Evolutionary conservation across 192 early-diverging fungal species (phyloP).

Genomic region (Umbelopsis isabellina): DNA sequence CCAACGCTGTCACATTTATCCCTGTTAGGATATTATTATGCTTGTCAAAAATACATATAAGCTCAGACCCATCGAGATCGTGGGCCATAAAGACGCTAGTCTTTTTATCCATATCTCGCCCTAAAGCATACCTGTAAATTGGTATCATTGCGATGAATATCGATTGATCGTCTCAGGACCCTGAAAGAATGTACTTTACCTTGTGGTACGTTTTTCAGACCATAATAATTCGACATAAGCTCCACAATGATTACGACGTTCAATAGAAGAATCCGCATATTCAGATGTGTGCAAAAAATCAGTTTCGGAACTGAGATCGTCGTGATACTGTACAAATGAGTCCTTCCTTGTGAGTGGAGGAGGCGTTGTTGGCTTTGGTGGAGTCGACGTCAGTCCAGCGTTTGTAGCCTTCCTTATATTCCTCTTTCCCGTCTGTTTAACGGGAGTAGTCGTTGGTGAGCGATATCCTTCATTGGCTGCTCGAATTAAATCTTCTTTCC

Average conservation of each 20-base stretch:
- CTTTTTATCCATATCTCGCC: neutral
- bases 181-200: neutral
- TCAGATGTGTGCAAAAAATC: constrained; percentile 17
- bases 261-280: constrained; percentile 9
- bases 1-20: constrained; percentile 9
- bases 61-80: constrained; percentile 8
- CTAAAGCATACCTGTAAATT: neutral
- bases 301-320: constrained; percentile 15
- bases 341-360: constrained; percentile 17
- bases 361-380: constrained; percentile 8
- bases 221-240: constrained; percentile 11
- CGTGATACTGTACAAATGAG: constrained; percentile 13
- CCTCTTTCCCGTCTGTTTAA: constrained; percentile 11
- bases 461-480: constrained; percentile 11
- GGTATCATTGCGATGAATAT: neutral
- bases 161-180: no score
- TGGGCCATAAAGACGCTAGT: constrained; percentile 9
- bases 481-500: neutral
- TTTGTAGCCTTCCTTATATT: neutral
- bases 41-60: neutral
- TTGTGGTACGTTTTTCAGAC: constrained; percentile 12
- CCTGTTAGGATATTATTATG: neutral
- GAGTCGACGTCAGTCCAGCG: neutral
- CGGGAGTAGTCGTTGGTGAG: constrained; percentile 4
- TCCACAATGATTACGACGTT: constrained; percentile 16